phyloP scores from a whole-genome alignment of 2,329 filamentous ascomycete species.

The Curvularia sp. region DNA sequence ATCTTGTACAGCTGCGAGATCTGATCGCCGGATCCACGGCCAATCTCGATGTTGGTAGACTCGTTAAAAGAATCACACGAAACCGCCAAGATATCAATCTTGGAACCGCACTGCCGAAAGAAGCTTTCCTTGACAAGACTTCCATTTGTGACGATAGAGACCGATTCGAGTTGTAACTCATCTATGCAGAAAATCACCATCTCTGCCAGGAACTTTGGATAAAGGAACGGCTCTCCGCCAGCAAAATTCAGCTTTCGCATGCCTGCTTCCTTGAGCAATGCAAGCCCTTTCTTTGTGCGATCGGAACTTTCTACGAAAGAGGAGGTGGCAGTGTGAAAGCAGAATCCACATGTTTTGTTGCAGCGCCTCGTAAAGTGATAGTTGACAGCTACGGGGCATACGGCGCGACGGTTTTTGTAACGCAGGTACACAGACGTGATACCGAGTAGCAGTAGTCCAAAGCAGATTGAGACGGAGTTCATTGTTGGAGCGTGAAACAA shows the following conservation, averaged over 20 bases:
- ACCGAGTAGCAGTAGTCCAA: constrained; percentile 4
- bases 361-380: constrained; percentile 58
- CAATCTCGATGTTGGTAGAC: constrained; percentile 8
- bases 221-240: constrained; percentile 9
- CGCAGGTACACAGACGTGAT: not conserved
- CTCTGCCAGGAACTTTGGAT: constrained; percentile 4
- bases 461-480: constrained; percentile 6
- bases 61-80: constrained; percentile 10
- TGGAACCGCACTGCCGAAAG: constrained; percentile 4
- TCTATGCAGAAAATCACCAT: constrained; percentile 13
- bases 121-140: constrained; percentile 6
- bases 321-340: constrained; percentile 63
- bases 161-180: constrained; percentile 8
- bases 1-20: not conserved
- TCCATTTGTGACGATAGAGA: constrained; percentile 12
- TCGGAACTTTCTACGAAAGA: constrained; percentile 53
- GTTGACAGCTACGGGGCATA: constrained; percentile 54
- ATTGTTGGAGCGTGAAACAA: constrained; percentile 2
- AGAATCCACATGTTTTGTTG: constrained; percentile 61
- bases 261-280: constrained; percentile 9
- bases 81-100: constrained; percentile 11
- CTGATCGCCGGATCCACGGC: constrained; percentile 10
- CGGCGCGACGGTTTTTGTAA: not conserved
- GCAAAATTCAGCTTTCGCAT: constrained; percentile 16
- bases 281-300: constrained; percentile 48